phyloP scores from a whole-genome alignment of 495 filamentous ascomycete species.

The Rhizodiscina lignyota region DNA sequence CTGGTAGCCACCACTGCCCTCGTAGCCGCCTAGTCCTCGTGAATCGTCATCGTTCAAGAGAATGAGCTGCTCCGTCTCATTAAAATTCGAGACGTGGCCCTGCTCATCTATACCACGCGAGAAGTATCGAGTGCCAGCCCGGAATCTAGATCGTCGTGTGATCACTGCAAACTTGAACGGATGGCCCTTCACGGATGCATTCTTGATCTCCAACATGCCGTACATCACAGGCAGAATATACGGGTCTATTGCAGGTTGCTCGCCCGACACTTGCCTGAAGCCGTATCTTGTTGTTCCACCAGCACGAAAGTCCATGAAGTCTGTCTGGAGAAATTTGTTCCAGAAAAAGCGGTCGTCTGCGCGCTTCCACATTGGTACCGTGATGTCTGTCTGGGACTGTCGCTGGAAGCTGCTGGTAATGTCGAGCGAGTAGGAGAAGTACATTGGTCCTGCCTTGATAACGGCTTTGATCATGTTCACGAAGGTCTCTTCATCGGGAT shows the following conservation, averaged over 20 bases:
- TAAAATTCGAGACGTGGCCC: conserved; percentile 93
- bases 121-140: conserved; percentile 85
- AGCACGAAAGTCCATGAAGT: conserved; percentile 71
- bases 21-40: conserved; percentile 62
- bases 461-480: conserved; percentile 59
- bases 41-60: conserved; percentile 62
- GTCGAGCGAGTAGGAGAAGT: conserved; percentile 94
- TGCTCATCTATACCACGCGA: conserved; percentile 83
- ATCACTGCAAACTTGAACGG: conserved; percentile 76
- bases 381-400: conserved; percentile 53
- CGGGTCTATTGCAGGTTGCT: conserved; percentile 66
- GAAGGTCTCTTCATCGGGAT: conserved; percentile 86
- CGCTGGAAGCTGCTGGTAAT: conserved; percentile 91
- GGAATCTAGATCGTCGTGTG: conserved; percentile 67
- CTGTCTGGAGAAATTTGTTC: conserved; percentile 83
- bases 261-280: conserved; percentile 28
- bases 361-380: conserved; percentile 69
- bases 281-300: conserved; percentile 14
- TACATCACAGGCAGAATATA: conserved; percentile 92
- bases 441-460: conserved; percentile 76
- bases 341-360: conserved; percentile 98
- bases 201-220: conserved; percentile 76
- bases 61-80: conserved; percentile 87
- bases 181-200: conserved; percentile 64
- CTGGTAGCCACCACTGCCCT: conserved; percentile 55